Evolutionary conservation across 768 basidiomycete genomes (phyloP), one percentile per base, ranked within the genome.

Genomic region (Tylopilus felleus): DNA sequence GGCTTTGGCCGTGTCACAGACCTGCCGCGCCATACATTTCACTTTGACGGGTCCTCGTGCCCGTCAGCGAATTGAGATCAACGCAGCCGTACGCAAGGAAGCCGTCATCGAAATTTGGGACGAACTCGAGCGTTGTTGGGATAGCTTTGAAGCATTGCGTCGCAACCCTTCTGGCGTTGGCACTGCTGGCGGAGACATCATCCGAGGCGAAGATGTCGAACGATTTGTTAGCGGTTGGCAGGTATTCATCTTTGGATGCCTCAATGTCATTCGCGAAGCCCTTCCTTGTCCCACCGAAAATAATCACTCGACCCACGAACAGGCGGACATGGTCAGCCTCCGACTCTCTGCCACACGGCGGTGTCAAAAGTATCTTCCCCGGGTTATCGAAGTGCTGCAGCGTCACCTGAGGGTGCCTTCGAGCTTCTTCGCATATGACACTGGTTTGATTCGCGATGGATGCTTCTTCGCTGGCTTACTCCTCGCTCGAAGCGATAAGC

Each of bases 201-300:
- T 80, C 29, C 74, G 78, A 10, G 64, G 70, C 8, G 81, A 83
- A 57, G 84, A 85, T 49, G 69, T 81, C 31, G 78, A 82, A 50
- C 71, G 85, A 53, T 94, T 89, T 65, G 84, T 86, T 42, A 85
- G 88, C 63, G 85, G 86, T 31, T 96, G 93, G 93, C 88, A 90
- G 80, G 86, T 93, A 51, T 93, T 90, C 71, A 85, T 95, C 58
- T 96, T 96, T 60, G 91, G 95, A 70, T 92, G 89, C 68, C 80
- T 93, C 67, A 94, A 94, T 68, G 80, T 92, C 59, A 88, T 96
- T 60, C 85, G 90, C 27, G 92, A 93, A 65, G 80, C 85, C 3
- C 80, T 97, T 28, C 43, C 43, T 31, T 23, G 19, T n/a, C 42
- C 38, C 4, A 85, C 88, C 64, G 82, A 85, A 54, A 41, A 45